Evolutionary conservation across 345 rosid species (phyloP), one percentile per base, ranked within the genome.

Genomic region (Sonneratia caseolaris): DNA sequence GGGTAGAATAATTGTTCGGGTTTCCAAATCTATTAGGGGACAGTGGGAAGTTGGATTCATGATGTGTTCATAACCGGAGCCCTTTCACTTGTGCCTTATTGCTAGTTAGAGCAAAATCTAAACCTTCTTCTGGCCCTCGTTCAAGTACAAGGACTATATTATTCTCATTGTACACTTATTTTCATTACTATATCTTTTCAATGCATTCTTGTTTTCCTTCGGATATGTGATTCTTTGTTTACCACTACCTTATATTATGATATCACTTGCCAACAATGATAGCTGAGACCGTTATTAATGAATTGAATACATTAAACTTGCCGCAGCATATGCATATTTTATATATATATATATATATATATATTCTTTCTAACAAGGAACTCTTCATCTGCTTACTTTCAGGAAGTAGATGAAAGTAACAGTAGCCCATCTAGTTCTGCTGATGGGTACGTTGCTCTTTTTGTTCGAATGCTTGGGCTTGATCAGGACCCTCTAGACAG

Each of bases 401-500:
- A 87, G 88, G 86, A 84, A 57, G 75, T 56, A 53, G 85, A 76
- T 72, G 81, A 72, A 59, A 74, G 65, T 67, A 77, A 66, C 3
- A 57, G 71, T 74, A 79, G 81, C 73, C 79, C 85, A 36, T 84
- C 91, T 49, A 71, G 83, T 76, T 48, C 76, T 15, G 89, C 87
- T 22, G 95, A 90, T 74, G 80, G 84, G 65, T 86, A 84, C 70
- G 85, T 93, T 38, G 83, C 85, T 64, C 79, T 91, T 80, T 93
- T 93, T 75, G 87, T 93, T 61, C 83, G 92, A 71, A 91, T 89
- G 96, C 97, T 93, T 35, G 98, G 98, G 71, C 77, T 91, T 64
- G 98, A 93, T 77, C 79, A 91, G 57, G 94, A 88, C 71, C 86
- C 89, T 14, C 87, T 86, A 69, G 97, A 93, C 71, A 81, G 97